These are phyloP conservation scores for Fraxinus xanthoxyloides DNA, from an alignment of 305 asterid species.

Conservation along the genomic window DNA sequence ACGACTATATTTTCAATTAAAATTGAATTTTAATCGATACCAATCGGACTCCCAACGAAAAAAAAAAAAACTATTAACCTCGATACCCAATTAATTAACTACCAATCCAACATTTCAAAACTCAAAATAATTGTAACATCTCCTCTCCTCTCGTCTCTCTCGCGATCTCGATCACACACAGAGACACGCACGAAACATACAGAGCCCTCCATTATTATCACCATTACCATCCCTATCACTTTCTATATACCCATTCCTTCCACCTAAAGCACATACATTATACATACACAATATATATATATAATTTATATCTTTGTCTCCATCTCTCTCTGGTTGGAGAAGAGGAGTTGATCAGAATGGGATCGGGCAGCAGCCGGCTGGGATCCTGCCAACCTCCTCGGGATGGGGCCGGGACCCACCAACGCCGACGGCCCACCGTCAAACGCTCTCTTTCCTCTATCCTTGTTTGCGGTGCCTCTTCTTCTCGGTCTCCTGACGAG, in stretches of 20 bases:
- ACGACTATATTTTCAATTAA: no score
- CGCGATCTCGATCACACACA: conserved; percentile 17
- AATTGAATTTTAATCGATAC: no score
- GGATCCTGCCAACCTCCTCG: conserved; percentile 26
- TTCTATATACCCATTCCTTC: conserved; percentile 24
- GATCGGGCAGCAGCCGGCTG: conserved; percentile 55
- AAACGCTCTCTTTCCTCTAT: conserved; percentile 43
- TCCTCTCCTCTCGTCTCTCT: conserved; percentile 27
- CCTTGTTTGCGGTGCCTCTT: conserved; percentile 42
- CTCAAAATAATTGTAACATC: conserved; percentile 3
- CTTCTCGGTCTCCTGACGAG: conserved; percentile 27
- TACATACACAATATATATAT: neutral
- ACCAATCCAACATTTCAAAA: neutral
- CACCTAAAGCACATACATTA: conserved; percentile 19
- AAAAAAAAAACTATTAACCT: no score
- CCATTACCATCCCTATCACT: conserved; percentile 21
- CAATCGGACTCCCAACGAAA: no score
- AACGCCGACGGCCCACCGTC: conserved; percentile 29
- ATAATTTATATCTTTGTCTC: conserved; percentile 9
- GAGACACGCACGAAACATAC: neutral
- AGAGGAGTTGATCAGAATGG: conserved; percentile 34
- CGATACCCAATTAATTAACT: conserved; percentile 1
- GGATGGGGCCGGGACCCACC: conserved; percentile 29
- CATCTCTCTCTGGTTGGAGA: conserved; percentile 27
- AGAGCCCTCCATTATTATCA: conserved; percentile 28